A percentile compares a stretch with the other conserved stretches of the same genome.
Conservation (phyloP, 768 basidiomycete species). For the Tephrocybe sp. region DNA sequence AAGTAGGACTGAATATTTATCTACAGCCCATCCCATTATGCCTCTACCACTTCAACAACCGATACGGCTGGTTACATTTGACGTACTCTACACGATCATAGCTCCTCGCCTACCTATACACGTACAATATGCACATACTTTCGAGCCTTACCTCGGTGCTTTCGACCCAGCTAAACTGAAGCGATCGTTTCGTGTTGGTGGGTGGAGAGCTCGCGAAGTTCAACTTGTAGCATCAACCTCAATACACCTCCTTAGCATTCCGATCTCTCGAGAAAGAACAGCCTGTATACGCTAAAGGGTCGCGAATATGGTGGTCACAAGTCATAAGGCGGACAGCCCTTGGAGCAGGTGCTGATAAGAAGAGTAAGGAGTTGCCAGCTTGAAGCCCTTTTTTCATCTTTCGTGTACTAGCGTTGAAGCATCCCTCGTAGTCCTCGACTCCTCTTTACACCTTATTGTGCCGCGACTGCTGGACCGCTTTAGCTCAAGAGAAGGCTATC, state of each 20-base stretch:
- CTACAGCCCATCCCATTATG: neutral
- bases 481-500: slow-evolving; percentile 70
- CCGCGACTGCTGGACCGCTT: slow-evolving; percentile 64
- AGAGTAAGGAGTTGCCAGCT: no score
- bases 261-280: slow-evolving; percentile 51
- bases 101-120: slow-evolving; percentile 67
- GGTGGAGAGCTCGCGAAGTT: slow-evolving; percentile 5
- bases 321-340: slow-evolving; percentile 75
- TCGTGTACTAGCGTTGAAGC: no score
- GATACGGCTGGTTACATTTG: slow-evolving; percentile 75
- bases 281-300: slow-evolving; percentile 58
- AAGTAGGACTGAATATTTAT: no score
- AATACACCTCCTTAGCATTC: slow-evolving; percentile 31
- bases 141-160: slow-evolving; percentile 65
- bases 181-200: slow-evolving; percentile 62
- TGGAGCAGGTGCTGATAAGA: slow-evolving; percentile 67
- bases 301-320: slow-evolving; percentile 72
- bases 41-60: slow-evolving; percentile 4
- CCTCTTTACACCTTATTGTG: slow-evolving; percentile 55
- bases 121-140: slow-evolving; percentile 63
- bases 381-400: no score
- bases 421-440: slow-evolving; percentile 57
- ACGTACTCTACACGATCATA: slow-evolving; percentile 75
- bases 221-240: neutral
- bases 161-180: slow-evolving; percentile 54